Evolutionary conservation across 805 yeast species (phyloP), one percentile per base, ranked within the genome.

Genomic region (Lipomyces orientalis): DNA sequence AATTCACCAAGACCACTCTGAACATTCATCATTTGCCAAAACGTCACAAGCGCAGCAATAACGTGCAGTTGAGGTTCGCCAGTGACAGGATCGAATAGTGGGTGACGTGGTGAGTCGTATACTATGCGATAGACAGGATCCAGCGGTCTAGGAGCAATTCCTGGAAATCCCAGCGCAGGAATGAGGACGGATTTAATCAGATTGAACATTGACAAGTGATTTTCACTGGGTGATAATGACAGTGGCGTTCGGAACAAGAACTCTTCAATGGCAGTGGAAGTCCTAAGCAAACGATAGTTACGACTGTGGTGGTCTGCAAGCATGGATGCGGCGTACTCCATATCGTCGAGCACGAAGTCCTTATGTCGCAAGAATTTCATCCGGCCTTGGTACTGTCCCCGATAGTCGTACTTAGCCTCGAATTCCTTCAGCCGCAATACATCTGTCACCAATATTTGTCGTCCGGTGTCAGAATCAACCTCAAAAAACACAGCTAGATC

Each of bases 21-120:
- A 25, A 68, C 54, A 43, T 68, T 68, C 69, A 68, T 68, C 71
- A 68, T 68, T 59, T 68, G 71, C 71, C 71, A 68, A 55, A 68
- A 68, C 49, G 71, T 68, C 22, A 67, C 71, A 54, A 68, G 61
- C 33, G 71, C 71, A 10, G 70, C 58, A 10, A 68, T 58, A 14
- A 68, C 71, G 49, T 66, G 62, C 29, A 62, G 54, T 39, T 68
- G 67, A 25, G 71, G 71, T n/a, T 67, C 49, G 16, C 71, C 68
- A n/a, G 64, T 60, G 34, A 51, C 60, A 2, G 66, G 62, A 16
- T 67, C 57, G 51, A 67, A 68, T 14, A 68, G 52, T 25, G 71
- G 71, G 35, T 68, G 69, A 8, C 71, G 64, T 37, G 71, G 71
- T 25, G 71, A 68, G 51, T 68, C 71, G 64, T 68, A 68, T 14